A percentile compares a stretch with the other conserved stretches of the same genome.
These are phyloP conservation scores for Glonium stellatum DNA, from an alignment of 495 filamentous ascomycete genomes.

Conservation along the genomic window DNA sequence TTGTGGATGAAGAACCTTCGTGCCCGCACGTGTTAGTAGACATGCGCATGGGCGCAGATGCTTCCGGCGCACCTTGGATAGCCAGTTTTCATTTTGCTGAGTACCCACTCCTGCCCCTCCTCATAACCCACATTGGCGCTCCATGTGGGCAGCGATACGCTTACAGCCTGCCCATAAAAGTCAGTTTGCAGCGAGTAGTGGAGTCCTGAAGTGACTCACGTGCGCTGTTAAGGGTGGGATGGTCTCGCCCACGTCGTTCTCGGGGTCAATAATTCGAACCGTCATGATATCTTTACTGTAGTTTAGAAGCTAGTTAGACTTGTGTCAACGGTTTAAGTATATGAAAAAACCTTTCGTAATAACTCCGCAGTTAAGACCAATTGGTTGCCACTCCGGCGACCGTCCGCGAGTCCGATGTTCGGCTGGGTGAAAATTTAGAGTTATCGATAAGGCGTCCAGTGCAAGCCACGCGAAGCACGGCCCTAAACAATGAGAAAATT, in stretches of 20 bases:
- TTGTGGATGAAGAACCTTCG: constrained; percentile 84
- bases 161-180: constrained; percentile 65
- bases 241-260: constrained; percentile 26
- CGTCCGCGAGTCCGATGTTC: constrained; percentile 18
- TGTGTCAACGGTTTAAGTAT: background rate
- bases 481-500: background rate
- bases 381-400: background rate
- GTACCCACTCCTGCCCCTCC: constrained; percentile 80
- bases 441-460: constrained; percentile 26
- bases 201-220: constrained; percentile 22
- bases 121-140: constrained; percentile 83
- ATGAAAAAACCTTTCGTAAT: background rate
- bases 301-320: background rate
- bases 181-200: background rate
- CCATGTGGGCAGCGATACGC: constrained; percentile 95
- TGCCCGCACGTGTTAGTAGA: constrained; percentile 4
- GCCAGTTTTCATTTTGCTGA: constrained; percentile 77
- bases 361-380: background rate
- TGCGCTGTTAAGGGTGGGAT: constrained; percentile 28
- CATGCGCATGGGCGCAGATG: constrained; percentile 1
- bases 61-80: constrained; percentile 65
- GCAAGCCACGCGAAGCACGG: constrained; percentile 15
- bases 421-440: constrained; percentile 16
- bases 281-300: constrained; percentile 9
- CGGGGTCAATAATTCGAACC: constrained; percentile 2